phyloP scores from a whole-genome alignment of 179 eudicot genomes.

The Pouteria campechiana region DNA sequence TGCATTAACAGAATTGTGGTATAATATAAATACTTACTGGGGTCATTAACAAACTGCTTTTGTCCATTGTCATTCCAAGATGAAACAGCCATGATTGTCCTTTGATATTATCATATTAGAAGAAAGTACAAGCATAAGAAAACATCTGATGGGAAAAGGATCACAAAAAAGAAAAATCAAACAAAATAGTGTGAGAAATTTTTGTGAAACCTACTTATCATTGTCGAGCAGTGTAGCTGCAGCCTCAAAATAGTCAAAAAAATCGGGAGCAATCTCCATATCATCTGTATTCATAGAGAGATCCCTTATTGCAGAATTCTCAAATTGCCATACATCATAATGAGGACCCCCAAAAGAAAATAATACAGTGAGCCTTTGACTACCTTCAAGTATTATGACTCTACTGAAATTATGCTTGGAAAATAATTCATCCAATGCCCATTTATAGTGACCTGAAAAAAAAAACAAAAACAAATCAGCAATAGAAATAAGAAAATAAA shows the following conservation, averaged over 20 bases:
- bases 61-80: conserved; percentile 99
- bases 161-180: too few species aligned
- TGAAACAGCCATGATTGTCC: conserved; percentile 96
- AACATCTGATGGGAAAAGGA: conserved; percentile 4
- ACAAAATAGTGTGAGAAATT: too few species aligned
- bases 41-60: conserved; percentile 92
- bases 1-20: too few species aligned
- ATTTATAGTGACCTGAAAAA: conserved; percentile 84
- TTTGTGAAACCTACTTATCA: conserved; percentile 50
- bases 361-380: neutral
- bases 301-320: neutral
- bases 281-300: conserved; percentile 53
- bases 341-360: neutral
- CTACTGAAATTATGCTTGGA: conserved; percentile 71
- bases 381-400: conserved; percentile 96
- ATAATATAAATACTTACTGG: conserved; percentile 68
- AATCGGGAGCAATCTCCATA: conserved; percentile 98
- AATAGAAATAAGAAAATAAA: neutral
- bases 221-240: conserved; percentile 76
- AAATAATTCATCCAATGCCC: conserved; percentile 92
- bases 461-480: conserved; percentile 1
- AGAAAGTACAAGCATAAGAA: too few species aligned
- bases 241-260: conserved; percentile 95
- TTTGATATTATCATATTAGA: conserved; percentile 14
- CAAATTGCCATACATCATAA: neutral